Conservation (phyloP, 2,329 filamentous ascomycete genomes). For the Cercospora brassicicola region DNA sequence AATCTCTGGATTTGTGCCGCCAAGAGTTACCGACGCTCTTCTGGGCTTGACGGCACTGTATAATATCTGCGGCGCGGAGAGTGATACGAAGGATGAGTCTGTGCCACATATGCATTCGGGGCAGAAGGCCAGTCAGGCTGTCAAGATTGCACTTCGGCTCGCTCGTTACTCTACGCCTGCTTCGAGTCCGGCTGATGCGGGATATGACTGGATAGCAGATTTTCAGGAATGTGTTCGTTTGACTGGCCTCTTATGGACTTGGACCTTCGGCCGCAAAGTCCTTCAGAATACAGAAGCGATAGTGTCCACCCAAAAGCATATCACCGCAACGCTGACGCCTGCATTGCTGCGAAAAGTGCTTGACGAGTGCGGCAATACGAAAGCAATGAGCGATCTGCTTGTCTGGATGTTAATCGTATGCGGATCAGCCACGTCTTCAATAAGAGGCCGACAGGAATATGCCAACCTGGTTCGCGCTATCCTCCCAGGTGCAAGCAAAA, state of each 20-base stretch:
- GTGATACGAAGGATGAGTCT: neutral
- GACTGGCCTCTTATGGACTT: conserved; percentile 20
- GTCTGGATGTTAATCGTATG: conserved; percentile 24
- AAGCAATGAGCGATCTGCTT: conserved; percentile 13
- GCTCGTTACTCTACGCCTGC: conserved; percentile 15
- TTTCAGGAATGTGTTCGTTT: conserved; percentile 21
- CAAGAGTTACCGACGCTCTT: conserved; percentile 16
- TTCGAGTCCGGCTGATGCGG: conserved; percentile 6
- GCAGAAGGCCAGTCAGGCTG: conserved; percentile 15
- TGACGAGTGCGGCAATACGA: neutral
- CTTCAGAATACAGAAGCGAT: conserved; percentile 17
- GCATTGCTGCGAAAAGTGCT: conserved; percentile 10
- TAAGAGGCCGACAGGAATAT: conserved; percentile 14
- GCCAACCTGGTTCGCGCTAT: conserved; percentile 11
- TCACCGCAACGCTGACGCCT: conserved; percentile 9
- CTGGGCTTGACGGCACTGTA: conserved; percentile 23
- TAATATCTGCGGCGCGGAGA: conserved; percentile 7
- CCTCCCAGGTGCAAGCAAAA: conserved; percentile 1
- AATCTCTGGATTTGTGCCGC: conserved; percentile 6
- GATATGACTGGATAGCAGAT: conserved; percentile 15
- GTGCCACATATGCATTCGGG: conserved; percentile 22
- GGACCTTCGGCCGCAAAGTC: conserved; percentile 22
- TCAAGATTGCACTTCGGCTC: conserved; percentile 21
- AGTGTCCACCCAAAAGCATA: conserved; percentile 14
- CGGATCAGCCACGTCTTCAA: conserved; percentile 10